Percentiles rank a stretch among this genome's conserved stretches.
Evolutionary conservation across 2,329 filamentous ascomycete genomes (phyloP).

Genomic region (Ceratocystis huliohia): DNA sequence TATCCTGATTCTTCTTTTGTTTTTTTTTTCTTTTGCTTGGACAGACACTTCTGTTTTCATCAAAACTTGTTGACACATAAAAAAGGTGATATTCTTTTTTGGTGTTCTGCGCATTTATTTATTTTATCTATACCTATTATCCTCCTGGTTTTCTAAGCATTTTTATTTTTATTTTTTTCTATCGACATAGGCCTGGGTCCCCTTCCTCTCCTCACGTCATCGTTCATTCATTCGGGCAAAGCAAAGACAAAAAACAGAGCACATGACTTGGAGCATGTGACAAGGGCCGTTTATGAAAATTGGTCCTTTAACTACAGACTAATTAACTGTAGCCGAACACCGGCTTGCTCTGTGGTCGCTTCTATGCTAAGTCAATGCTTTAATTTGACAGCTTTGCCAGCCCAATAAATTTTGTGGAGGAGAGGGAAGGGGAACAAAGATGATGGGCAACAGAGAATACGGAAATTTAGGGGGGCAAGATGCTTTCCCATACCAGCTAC

Average conservation of each 20-base stretch:
- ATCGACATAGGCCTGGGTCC: neutral
- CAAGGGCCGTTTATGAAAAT: neutral
- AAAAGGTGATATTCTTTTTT: neutral
- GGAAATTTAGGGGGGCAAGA: no score
- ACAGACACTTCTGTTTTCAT: neutral
- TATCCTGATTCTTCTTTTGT: neutral
- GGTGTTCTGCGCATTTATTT: neutral
- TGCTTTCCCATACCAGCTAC: neutral
- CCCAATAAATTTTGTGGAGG: neutral
- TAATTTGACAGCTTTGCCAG: neutral
- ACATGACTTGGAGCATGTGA: slow-evolving; percentile 5
- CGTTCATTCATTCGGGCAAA: neutral
- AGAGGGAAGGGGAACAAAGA: neutral
- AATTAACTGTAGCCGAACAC: no score
- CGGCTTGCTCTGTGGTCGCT: neutral
- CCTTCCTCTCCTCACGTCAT: neutral
- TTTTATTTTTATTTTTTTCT: neutral
- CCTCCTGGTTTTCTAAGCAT: neutral
- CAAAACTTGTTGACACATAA: neutral
- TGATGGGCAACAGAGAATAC: neutral
- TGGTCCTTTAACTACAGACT: no score
- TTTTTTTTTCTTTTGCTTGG: neutral
- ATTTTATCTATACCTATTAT: neutral
- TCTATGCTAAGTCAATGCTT: slow-evolving; percentile 1
- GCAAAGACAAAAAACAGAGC: neutral